Evolutionary conservation across 2,329 filamentous ascomycete genomes (phyloP).

Genomic region (Coniochaeta sp.): DNA sequence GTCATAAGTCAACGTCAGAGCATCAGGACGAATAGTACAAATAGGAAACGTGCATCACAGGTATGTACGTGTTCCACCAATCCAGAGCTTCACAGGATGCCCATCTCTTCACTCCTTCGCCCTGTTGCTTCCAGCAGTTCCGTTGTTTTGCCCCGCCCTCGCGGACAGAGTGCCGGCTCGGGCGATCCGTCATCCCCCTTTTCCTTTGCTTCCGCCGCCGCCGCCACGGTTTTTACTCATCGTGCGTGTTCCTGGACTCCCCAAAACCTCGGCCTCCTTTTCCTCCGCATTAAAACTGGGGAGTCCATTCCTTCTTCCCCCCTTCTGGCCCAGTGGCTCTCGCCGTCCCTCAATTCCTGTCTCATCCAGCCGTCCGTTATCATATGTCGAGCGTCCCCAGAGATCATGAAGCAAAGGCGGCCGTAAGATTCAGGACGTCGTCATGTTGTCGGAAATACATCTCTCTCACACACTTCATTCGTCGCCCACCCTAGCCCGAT

Average conservation of each 20-base stretch:
- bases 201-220: background rate
- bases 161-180: background rate
- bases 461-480: background rate
- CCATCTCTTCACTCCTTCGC: background rate
- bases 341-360: background rate
- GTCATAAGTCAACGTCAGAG: background rate
- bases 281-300: background rate
- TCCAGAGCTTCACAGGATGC: background rate
- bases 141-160: background rate
- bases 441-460: background rate
- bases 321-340: background rate
- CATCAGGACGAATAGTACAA: background rate
- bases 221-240: background rate
- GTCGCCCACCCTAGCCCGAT: background rate
- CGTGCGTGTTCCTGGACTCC: background rate
- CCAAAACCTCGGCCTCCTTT: background rate
- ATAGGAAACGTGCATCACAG: background rate
- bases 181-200: background rate
- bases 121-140: background rate
- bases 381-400: background rate
- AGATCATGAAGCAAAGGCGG: background rate
- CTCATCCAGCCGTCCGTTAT: background rate
- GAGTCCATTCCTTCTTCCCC: background rate
- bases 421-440: conserved; percentile 2
- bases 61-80: background rate